Conservation (phyloP, 805 yeast genomes). For the Torulaspora indica region DNA sequence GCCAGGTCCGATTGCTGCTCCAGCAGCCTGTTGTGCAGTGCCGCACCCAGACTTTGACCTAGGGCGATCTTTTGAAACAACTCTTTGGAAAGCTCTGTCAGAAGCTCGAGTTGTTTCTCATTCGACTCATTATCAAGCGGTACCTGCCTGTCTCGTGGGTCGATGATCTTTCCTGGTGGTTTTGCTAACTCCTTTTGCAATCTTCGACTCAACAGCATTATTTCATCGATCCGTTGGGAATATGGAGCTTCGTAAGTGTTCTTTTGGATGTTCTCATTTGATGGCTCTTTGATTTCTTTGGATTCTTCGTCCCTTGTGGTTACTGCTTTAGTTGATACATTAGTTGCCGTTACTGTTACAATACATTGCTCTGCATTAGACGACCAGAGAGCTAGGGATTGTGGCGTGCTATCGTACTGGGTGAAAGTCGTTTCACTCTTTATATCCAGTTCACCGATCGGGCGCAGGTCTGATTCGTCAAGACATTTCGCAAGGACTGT, state of each 20-base stretch:
- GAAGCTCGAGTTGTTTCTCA: conserved; percentile 27
- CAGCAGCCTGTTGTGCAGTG: conserved; percentile 36
- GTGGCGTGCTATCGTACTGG: background rate
- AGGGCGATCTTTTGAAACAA: conserved; percentile 19
- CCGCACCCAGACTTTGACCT: conserved; percentile 35
- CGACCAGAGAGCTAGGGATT: conserved; percentile 8
- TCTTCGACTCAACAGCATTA: conserved; percentile 14
- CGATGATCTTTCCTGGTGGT: conserved; percentile 20
- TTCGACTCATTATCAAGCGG: conserved; percentile 23
- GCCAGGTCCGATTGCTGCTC: conserved; percentile 42
- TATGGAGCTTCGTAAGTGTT: conserved; percentile 13
- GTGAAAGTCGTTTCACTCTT: conserved; percentile 13
- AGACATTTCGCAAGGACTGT: conserved; percentile 17
- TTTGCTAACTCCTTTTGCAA: conserved; percentile 16
- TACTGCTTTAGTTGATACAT: background rate
- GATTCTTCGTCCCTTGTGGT: background rate
- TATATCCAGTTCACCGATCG: conserved; percentile 12
- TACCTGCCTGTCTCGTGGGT: conserved; percentile 22
- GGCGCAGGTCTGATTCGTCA: conserved; percentile 17
- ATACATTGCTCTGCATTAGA: background rate
- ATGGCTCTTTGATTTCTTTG: background rate
- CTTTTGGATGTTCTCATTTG: background rate
- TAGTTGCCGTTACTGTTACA: conserved; percentile 7
- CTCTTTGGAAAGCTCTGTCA: conserved; percentile 26
- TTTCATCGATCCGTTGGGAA: conserved; percentile 25